Conservation (phyloP, 2,329 filamentous ascomycete species). For the Graphilbum ipis-grandicollis region DNA sequence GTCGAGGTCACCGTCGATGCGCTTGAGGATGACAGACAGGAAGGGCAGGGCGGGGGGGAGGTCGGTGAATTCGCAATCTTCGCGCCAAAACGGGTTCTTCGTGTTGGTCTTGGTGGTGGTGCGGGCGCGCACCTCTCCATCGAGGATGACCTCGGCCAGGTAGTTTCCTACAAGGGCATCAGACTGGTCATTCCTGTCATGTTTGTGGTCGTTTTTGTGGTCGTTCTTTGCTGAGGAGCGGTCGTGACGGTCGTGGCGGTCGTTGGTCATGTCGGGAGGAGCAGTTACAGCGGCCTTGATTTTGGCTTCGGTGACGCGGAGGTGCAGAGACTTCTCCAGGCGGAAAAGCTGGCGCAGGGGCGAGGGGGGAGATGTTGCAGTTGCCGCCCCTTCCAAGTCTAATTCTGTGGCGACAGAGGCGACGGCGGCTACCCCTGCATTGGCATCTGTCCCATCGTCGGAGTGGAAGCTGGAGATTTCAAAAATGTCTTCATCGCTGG, state of each 20-base stretch:
- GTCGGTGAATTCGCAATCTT: slow-evolving; percentile 63
- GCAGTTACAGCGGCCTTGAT: slow-evolving; percentile 20
- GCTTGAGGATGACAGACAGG: slow-evolving; percentile 56
- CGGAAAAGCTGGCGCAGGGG: slow-evolving; percentile 31
- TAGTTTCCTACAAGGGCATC: slow-evolving; percentile 48
- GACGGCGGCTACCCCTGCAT: neutral
- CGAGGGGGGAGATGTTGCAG: neutral
- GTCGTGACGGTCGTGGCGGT: slow-evolving; percentile 8
- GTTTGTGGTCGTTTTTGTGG: slow-evolving; percentile 4
- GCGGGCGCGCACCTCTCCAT: slow-evolving; percentile 61
- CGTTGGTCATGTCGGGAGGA: slow-evolving; percentile 6
- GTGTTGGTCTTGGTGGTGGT: slow-evolving; percentile 56
- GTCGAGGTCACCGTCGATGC: slow-evolving; percentile 33
- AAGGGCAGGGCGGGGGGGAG: slow-evolving; percentile 52
- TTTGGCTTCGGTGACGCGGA: slow-evolving; percentile 46
- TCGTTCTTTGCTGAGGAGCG: no score
- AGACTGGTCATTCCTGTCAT: slow-evolving; percentile 15
- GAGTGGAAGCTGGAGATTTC: slow-evolving; percentile 23
- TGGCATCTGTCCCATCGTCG: slow-evolving; percentile 17
- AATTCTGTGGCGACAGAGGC: neutral
- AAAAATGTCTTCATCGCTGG: slow-evolving; percentile 23
- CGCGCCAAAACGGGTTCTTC: slow-evolving; percentile 65
- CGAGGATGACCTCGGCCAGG: slow-evolving; percentile 61
- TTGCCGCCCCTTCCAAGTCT: neutral
- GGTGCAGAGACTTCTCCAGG: slow-evolving; percentile 40